Evolutionary conservation across 1,284 basidiomycete genomes (phyloP).

Genomic region (Microbotryomycetes sp.): DNA sequence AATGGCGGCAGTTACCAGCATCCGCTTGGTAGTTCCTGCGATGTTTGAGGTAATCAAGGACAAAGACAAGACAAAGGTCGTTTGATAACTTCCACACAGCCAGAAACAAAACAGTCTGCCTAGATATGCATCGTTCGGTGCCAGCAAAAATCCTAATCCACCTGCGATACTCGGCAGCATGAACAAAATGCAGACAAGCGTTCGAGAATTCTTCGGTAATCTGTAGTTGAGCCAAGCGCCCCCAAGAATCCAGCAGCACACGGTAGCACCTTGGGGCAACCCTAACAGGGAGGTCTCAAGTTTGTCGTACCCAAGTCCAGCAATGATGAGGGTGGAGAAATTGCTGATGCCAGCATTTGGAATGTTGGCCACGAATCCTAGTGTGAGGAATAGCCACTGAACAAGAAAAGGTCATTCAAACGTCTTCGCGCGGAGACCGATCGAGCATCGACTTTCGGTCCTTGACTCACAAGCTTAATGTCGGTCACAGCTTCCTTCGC

Average conservation of each 20-base stretch:
- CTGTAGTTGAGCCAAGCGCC: constrained; percentile 6
- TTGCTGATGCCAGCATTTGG: constrained; percentile 43
- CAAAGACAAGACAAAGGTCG: constrained; percentile 48
- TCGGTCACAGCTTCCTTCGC: constrained; percentile 44
- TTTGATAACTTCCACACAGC: constrained; percentile 47
- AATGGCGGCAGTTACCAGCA: constrained; percentile 43
- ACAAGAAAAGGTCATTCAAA: background rate
- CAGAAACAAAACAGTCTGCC: constrained; percentile 54
- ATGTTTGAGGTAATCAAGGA: constrained; percentile 50
- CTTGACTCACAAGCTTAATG: constrained; percentile 33
- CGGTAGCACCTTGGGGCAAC: constrained; percentile 41
- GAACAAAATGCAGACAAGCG: constrained; percentile 34
- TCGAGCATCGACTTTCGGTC: too few species aligned
- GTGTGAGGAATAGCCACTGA: constrained; percentile 40
- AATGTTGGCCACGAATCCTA: constrained; percentile 43
- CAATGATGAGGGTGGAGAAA: constrained; percentile 44
- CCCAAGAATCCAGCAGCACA: constrained; percentile 3
- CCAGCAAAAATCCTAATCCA: constrained; percentile 44
- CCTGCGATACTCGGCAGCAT: constrained; percentile 45
- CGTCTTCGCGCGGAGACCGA: background rate
- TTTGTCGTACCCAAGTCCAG: constrained; percentile 41
- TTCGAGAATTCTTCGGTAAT: background rate
- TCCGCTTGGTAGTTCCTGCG: constrained; percentile 49
- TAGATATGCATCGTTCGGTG: constrained; percentile 42
- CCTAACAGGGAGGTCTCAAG: constrained; percentile 43